Percentiles rank a stretch among this genome's conserved stretches.
These are phyloP conservation scores for Spirogloea muscicola DNA, from an alignment of 139 green algal genomes.

Conservation along the genomic window DNA sequence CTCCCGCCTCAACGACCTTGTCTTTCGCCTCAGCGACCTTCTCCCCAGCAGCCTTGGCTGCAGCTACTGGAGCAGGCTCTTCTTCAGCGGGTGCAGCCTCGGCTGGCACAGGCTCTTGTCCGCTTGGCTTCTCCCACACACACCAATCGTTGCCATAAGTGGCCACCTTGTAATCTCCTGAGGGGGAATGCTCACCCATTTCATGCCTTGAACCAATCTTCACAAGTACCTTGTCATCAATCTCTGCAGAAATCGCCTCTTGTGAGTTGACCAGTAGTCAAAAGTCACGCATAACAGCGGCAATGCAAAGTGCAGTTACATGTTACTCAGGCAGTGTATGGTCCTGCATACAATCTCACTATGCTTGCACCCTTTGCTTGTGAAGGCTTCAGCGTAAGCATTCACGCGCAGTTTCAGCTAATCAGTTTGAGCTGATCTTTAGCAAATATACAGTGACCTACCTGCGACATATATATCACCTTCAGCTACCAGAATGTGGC, in stretches of 20 bases:
- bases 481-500: slow-evolving; percentile 24
- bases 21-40: too few relatives aligned
- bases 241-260: neutral
- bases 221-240: slow-evolving; percentile 8
- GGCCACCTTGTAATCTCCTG: slow-evolving; percentile 1
- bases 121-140: slow-evolving; percentile 50
- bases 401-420: slow-evolving; percentile 2
- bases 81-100: too few relatives aligned
- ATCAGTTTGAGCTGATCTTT: slow-evolving; percentile 24
- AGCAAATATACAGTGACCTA: slow-evolving; percentile 6
- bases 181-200: slow-evolving; percentile 21
- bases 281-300: neutral
- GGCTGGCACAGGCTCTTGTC: too few relatives aligned
- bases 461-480: slow-evolving; percentile 41
- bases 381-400: neutral
- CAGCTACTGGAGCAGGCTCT: too few relatives aligned
- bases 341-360: too few relatives aligned
- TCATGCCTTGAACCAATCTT: slow-evolving; percentile 29
- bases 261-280: neutral
- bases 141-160: slow-evolving; percentile 38
- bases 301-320: neutral
- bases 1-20: too few relatives aligned
- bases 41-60: too few relatives aligned
- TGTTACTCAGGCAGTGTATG: neutral
- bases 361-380: neutral